Conservation (phyloP, 257 asterid genomes). For the Solanum rostratum region DNA sequence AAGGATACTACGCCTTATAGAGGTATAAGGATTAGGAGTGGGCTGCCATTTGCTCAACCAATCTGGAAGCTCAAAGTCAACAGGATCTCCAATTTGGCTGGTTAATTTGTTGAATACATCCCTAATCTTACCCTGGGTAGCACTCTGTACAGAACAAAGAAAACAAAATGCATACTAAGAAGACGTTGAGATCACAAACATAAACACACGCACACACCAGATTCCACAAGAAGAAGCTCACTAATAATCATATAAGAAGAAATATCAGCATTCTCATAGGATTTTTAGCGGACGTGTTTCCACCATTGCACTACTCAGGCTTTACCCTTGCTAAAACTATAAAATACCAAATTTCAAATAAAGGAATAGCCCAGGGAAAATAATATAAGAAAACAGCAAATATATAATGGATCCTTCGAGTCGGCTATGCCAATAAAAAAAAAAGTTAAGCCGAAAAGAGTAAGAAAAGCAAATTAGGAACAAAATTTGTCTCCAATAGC, state of each 20-base stretch:
- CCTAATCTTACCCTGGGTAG: constrained; percentile 34
- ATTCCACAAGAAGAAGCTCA: neutral
- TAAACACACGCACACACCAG: neutral
- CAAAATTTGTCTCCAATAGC: neutral
- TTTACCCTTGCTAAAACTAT: neutral
- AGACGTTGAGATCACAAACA: neutral
- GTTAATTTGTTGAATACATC: constrained; percentile 51
- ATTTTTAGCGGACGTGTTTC: neutral
- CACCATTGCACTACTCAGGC: neutral
- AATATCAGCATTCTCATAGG: neutral
- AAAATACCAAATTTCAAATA: neutral
- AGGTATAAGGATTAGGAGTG: constrained; percentile 52
- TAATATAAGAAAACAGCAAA: neutral
- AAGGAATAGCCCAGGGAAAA: neutral
- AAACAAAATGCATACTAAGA: neutral
- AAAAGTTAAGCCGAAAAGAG: neutral
- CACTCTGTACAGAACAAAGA: constrained; percentile 21
- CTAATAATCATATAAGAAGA: neutral
- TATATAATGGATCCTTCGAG: neutral
- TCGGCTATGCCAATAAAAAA: neutral
- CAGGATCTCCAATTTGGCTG: constrained; percentile 57
- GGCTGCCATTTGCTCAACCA: constrained; percentile 53
- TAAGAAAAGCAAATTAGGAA: neutral
- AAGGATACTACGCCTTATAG: constrained; percentile 91
- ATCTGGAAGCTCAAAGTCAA: constrained; percentile 89